phyloP scores from a whole-genome alignment of 1,284 basidiomycete genomes.

The Lignosus rhinocerotis region DNA sequence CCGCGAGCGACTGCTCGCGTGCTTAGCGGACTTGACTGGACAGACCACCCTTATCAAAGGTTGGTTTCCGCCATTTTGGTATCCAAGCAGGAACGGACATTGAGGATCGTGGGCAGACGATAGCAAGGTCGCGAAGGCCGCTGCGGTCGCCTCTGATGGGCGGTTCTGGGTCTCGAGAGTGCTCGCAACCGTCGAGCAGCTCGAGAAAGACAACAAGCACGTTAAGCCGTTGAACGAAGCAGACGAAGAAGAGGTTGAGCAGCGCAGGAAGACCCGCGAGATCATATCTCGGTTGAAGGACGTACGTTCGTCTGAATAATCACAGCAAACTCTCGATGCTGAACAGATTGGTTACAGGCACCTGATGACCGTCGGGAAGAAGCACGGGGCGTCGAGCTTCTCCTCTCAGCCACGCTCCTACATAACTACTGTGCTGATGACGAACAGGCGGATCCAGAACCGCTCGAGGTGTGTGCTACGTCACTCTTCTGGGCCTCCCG shows the following conservation, averaged over 20 bases:
- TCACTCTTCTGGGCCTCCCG: background rate
- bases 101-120: slow-evolving; percentile 31
- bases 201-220: slow-evolving; percentile 76
- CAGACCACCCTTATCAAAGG: slow-evolving; percentile 53
- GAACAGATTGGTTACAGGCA: slow-evolving; percentile 36
- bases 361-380: slow-evolving; percentile 51
- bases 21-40: slow-evolving; percentile 74
- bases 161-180: slow-evolving; percentile 81
- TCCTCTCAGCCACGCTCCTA: slow-evolving; percentile 69
- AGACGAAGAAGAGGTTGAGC: slow-evolving; percentile 57
- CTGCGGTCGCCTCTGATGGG: slow-evolving; percentile 69
- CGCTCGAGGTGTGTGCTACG: slow-evolving; percentile 58
- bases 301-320: slow-evolving; percentile 37
- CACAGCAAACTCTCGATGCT: background rate
- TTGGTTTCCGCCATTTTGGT: background rate
- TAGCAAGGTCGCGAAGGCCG: slow-evolving; percentile 53
- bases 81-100: background rate
- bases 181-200: slow-evolving; percentile 55
- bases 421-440: slow-evolving; percentile 66
- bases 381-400: slow-evolving; percentile 67
- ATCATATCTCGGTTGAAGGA: slow-evolving; percentile 48
- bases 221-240: slow-evolving; percentile 54
- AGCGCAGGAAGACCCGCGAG: slow-evolving; percentile 50
- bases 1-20: slow-evolving; percentile 71
- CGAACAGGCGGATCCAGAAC: slow-evolving; percentile 47